A percentile compares a stretch with the other conserved stretches of the same genome.
Evolutionary conservation across 2,329 filamentous ascomycete genomes (phyloP).

Genomic region (Berkeleyomyces basicola): DNA sequence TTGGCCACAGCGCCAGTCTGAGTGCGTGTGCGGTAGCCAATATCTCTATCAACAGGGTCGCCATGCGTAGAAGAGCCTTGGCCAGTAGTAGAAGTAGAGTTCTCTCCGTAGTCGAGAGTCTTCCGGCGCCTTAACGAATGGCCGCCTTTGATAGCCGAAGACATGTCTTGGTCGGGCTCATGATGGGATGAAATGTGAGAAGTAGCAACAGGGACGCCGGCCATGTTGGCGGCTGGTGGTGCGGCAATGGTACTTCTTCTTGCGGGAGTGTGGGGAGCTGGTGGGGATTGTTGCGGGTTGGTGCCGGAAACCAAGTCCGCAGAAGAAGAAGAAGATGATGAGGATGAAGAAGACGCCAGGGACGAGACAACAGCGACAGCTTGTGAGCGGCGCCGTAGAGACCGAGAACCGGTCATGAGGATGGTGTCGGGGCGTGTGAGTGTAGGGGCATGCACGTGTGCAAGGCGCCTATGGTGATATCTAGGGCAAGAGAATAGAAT

Average conservation of each 20-base stretch:
- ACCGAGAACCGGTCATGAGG: slow-evolving; percentile 1
- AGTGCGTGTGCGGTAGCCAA: slow-evolving; percentile 9
- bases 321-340: not conserved
- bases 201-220: not conserved
- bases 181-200: not conserved
- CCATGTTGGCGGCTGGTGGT: not conserved
- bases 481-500: not conserved
- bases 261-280: not conserved
- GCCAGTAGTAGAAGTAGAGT: slow-evolving; percentile 14
- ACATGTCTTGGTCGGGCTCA: slow-evolving; percentile 5
- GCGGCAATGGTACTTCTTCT: not conserved
- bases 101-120: slow-evolving; percentile 40
- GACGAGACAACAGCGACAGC: not conserved
- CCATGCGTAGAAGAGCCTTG: slow-evolving; percentile 18
- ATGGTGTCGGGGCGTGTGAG: no score
- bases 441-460: no score
- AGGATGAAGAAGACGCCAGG: not conserved
- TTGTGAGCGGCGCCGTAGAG: not conserved
- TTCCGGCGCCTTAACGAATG: slow-evolving; percentile 40
- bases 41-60: not conserved
- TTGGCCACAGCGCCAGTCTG: slow-evolving; percentile 8
- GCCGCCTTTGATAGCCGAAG: slow-evolving; percentile 30
- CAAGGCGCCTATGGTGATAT: no score
- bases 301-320: not conserved
- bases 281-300: not conserved